Percentiles rank a stretch among this genome's conserved stretches.
Conservation (phyloP, 768 basidiomycete genomes). For the Amanita thiersii region DNA sequence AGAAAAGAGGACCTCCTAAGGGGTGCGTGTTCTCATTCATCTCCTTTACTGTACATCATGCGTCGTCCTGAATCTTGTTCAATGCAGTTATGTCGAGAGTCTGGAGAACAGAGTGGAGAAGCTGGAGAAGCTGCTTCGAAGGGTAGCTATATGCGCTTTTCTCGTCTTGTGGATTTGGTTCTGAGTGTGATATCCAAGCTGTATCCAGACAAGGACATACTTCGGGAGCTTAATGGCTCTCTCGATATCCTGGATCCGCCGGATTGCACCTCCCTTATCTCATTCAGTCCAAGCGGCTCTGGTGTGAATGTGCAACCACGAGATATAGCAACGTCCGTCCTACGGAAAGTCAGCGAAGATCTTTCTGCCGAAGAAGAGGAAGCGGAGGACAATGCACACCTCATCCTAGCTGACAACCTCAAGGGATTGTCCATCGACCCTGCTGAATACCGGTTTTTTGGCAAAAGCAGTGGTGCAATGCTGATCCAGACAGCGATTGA, state of each 20-base stretch:
- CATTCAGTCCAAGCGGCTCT: neutral
- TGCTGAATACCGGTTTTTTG: conserved; percentile 38
- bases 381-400: conserved; percentile 27
- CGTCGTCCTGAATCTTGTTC: neutral
- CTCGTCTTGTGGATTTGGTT: neutral
- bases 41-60: neutral
- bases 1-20: conserved; percentile 58
- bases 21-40: conserved; percentile 38
- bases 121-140: conserved; percentile 48
- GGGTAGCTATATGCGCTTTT: conserved; percentile 18
- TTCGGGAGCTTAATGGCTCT: conserved; percentile 43
- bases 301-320: conserved; percentile 5
- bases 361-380: conserved; percentile 16
- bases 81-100: conserved; percentile 49
- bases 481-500: conserved; percentile 48
- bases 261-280: conserved; percentile 4
- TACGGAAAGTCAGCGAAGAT: conserved; percentile 21
- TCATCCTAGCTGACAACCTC: conserved; percentile 28
- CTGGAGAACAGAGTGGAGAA: conserved; percentile 54
- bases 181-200: conserved; percentile 31
- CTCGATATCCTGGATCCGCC: conserved; percentile 14
- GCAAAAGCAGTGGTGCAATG: conserved; percentile 49
- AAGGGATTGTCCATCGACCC: conserved; percentile 25
- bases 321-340: conserved; percentile 24
- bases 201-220: conserved; percentile 55